Percentiles rank a stretch among this genome's conserved stretches.
Evolutionary conservation across 2,329 filamentous ascomycete genomes (phyloP).

Genomic region (Cercospora sojina): DNA sequence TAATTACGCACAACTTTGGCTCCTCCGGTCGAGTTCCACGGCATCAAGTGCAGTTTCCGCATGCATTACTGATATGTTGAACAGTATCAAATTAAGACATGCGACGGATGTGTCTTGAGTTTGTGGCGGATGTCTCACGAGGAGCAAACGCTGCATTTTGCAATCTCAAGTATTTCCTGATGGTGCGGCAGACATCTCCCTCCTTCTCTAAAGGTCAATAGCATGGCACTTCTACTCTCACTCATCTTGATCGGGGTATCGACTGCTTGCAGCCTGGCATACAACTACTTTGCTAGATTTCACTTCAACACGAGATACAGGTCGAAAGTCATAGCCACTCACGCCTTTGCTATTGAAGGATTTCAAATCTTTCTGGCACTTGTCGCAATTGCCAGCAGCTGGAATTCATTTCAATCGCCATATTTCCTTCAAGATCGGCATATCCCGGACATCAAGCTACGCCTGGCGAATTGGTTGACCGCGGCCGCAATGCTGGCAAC

Average conservation of each 20-base stretch:
- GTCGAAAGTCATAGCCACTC: not conserved
- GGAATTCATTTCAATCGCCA: not conserved
- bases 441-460: not conserved
- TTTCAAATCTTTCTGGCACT: slow-evolving; percentile 13
- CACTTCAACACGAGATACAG: not conserved
- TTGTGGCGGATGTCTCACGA: not conserved
- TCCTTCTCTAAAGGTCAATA: not conserved
- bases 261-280: slow-evolving; percentile 11
- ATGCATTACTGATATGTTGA: not conserved
- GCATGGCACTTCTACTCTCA: not conserved
- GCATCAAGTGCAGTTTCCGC: not conserved
- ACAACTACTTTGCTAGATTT: not conserved
- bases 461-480: slow-evolving; percentile 5
- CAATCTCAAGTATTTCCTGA: not conserved
- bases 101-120: not conserved
- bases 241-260: slow-evolving; percentile 4
- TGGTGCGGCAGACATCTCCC: not conserved
- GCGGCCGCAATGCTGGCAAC: not conserved
- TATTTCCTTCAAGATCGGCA: not conserved
- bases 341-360: slow-evolving; percentile 20
- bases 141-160: not conserved
- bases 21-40: not conserved
- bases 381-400: not conserved
- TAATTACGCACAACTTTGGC: not conserved
- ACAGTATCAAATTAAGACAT: not conserved